A percentile compares a stretch with the other conserved stretches of the same genome.
Evolutionary conservation across 2,329 filamentous ascomycete genomes (phyloP).

Genomic region (Venturia aucupariae): DNA sequence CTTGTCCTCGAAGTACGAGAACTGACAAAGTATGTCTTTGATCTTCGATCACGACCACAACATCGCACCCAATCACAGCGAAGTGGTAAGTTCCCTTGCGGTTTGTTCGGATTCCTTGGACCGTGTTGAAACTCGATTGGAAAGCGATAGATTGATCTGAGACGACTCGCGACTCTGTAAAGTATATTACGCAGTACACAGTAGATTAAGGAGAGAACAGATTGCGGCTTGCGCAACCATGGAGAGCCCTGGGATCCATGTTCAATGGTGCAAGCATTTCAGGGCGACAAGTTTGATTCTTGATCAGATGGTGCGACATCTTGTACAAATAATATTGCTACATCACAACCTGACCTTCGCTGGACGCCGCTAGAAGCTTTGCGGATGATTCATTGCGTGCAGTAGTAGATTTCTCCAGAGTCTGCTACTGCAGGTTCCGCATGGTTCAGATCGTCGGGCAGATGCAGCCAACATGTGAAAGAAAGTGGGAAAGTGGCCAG

Average conservation of each 20-base stretch:
- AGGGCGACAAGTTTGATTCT: not conserved
- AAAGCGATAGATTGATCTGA: not conserved
- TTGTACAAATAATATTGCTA: not conserved
- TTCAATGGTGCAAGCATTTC: not conserved
- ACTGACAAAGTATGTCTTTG: too few species aligned
- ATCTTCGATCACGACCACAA: too few species aligned
- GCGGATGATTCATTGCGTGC: not conserved
- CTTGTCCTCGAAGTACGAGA: too few species aligned
- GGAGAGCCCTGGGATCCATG: not conserved
- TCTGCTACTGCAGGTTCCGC: too few species aligned
- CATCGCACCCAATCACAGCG: not conserved
- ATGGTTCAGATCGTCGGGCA: too few species aligned
- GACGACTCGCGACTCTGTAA: not conserved
- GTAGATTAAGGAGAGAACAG: not conserved
- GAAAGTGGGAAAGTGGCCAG: not conserved
- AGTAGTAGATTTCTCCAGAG: too few species aligned
- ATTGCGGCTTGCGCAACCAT: not conserved
- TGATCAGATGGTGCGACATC: too few species aligned
- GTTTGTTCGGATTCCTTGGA: not conserved
- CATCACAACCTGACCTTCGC: not conserved
- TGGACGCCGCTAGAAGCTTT: not conserved
- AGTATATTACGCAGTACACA: not conserved
- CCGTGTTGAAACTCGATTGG: not conserved
- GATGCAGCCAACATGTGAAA: too few species aligned
- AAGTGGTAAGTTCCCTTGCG: not conserved